Percentiles rank a stretch among this genome's conserved stretches.
Evolutionary conservation across 2,329 filamentous ascomycete species (phyloP).

Genomic region (Xylaria sp.): DNA sequence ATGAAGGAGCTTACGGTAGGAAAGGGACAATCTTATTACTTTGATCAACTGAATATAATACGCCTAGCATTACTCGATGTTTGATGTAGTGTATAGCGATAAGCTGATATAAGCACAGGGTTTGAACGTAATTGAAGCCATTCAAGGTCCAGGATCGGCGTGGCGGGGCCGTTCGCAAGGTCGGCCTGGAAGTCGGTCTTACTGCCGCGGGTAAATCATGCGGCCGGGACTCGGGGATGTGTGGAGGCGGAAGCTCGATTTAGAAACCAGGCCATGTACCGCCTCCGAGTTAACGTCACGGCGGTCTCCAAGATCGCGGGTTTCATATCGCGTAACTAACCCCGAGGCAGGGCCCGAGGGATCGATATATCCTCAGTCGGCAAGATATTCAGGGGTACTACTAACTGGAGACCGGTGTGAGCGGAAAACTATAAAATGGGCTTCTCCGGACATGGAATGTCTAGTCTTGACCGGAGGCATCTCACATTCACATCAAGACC

Average conservation of each 20-base stretch:
- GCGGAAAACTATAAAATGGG: not conserved
- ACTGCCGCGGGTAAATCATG: not conserved
- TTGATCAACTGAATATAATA: not conserved
- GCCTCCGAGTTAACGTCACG: not conserved
- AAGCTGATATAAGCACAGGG: not conserved
- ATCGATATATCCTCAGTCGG: not conserved
- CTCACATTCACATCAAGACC: not conserved
- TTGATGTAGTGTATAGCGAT: not conserved
- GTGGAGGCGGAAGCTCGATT: not conserved
- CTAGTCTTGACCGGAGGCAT: not conserved
- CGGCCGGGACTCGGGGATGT: not conserved
- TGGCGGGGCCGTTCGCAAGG: not conserved
- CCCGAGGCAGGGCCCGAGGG: not conserved
- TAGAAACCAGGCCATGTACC: not conserved
- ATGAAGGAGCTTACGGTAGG: not conserved
- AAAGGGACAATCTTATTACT: not conserved
- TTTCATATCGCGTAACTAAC: not conserved
- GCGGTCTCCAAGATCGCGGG: not conserved
- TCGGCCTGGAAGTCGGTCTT: slow-evolving; percentile 2
- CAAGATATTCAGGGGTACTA: not conserved
- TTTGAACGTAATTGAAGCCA: not conserved
- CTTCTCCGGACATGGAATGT: not conserved
- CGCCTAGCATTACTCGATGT: not conserved
- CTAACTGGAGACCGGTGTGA: not conserved
- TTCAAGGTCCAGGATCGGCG: not conserved